Evolutionary conservation across 1,284 basidiomycete species (phyloP), one percentile per base, ranked within the genome.

Genomic region (Boletus semigastroideus): DNA sequence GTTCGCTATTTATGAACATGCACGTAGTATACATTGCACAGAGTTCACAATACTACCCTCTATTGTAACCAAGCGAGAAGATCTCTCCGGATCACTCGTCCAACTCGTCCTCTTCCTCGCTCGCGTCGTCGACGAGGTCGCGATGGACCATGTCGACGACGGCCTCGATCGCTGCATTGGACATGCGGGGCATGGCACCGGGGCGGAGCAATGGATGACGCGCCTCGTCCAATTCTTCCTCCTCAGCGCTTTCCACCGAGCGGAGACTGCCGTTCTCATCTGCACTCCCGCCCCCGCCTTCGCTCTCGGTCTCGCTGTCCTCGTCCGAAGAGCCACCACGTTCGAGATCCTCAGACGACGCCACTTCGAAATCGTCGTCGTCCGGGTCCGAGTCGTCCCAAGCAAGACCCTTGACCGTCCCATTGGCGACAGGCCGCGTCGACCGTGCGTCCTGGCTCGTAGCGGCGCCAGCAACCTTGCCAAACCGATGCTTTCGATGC

Each of bases 111-210:
- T 73, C 72, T 52, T 75, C 73, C 2, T 72, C 66, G 25, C 70
- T 72, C 54, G 59, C 55, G 43, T 62, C 70, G 5, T 62, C 70
- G 7, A 73, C 57, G 51, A 86, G 57, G 51, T 83, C 83, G 1
- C 71, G 73, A 54, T 78, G 74, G 5, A 87, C 75, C 73, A 82
- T 79, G 37, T 87, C 81, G 50, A 87, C 75, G 0, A 79, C 81
- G 25, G 79, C 79, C 19, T 87, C 78, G 51, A 88, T 73, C 0
- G 80, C 80, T 3, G 83, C 82, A 47, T 76, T 78, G 33, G 82
- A 84, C 79, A 89, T 83, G 44, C 72, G 63, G 4, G 85, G 85
- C 77, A 89, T 78, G 9, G 84, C 83, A 19, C 85, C 86, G 0
- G 82, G 79, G 13, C 79, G 74, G 53, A 89, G 64, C 3, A 89